These are phyloP conservation scores for Periconia sp. DNA, from an alignment of 2,329 filamentous ascomycete species.

Conservation along the genomic window DNA sequence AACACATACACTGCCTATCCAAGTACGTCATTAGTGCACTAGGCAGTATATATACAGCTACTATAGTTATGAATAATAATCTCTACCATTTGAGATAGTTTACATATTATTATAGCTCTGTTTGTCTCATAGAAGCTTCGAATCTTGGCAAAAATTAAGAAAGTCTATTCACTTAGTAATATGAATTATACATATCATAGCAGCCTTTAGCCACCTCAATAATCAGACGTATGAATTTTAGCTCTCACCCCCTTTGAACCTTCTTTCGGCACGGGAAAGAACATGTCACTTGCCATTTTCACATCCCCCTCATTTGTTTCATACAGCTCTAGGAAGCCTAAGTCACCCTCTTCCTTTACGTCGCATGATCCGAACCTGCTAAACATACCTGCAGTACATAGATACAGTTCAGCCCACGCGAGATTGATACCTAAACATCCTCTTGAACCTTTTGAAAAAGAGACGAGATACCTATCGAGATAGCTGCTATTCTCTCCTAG, in stretches of 20 bases:
- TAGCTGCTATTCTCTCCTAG: slow-evolving; percentile 12
- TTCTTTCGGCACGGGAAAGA: slow-evolving; percentile 24
- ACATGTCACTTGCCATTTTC: slow-evolving; percentile 28
- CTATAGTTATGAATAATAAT: too few species aligned
- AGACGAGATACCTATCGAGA: slow-evolving; percentile 46
- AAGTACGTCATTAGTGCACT: too few species aligned
- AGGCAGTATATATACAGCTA: too few species aligned
- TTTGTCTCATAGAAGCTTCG: too few species aligned
- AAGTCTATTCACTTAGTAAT: too few species aligned
- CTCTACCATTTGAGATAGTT: too few species aligned
- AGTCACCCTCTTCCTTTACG: slow-evolving; percentile 2
- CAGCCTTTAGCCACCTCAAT: too few species aligned
- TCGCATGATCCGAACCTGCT: slow-evolving; percentile 8
- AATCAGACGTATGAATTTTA: too few species aligned
- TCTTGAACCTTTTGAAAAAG: slow-evolving; percentile 47
- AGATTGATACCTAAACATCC: slow-evolving; percentile 50
- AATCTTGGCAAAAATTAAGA: too few species aligned
- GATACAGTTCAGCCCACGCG: slow-evolving; percentile 31
- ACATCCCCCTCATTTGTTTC: slow-evolving; percentile 35
- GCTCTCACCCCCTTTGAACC: slow-evolving; percentile 30
- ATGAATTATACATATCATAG: too few species aligned
- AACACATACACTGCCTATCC: too few species aligned
- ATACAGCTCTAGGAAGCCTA: slow-evolving; percentile 25
- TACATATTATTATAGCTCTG: too few species aligned
- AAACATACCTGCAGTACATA: slow-evolving; percentile 22